Percentiles rank a stretch among this genome's conserved stretches.
These are phyloP conservation scores for Globisporangium perplexum DNA, from an alignment of 352 stramenopile genomes.

Conservation along the genomic window DNA sequence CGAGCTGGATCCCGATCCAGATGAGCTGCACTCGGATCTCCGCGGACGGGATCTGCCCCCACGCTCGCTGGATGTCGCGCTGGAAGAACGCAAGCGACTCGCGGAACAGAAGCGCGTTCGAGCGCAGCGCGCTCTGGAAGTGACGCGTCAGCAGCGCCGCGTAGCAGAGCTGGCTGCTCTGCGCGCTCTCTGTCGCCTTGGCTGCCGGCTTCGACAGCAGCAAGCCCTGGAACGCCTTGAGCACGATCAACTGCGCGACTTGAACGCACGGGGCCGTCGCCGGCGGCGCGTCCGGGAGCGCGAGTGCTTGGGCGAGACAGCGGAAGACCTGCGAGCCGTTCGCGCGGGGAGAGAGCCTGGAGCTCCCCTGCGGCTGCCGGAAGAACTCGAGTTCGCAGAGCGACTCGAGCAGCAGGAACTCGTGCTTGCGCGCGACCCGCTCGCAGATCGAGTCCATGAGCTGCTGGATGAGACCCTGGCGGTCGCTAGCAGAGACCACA, in stretches of 20 bases:
- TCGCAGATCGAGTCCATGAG: slow-evolving; percentile 34
- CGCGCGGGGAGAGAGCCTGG: slow-evolving; percentile 28
- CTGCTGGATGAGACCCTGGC: slow-evolving; percentile 32
- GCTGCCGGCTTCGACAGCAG: slow-evolving; percentile 28
- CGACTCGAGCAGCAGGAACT: slow-evolving; percentile 50
- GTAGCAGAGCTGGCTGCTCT: slow-evolving; percentile 31
- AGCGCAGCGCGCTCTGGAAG: slow-evolving; percentile 35
- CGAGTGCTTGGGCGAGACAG: slow-evolving; percentile 45
- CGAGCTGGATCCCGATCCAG: slow-evolving; percentile 44
- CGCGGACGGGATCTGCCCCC: slow-evolving; percentile 39
- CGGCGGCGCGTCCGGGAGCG: background rate
- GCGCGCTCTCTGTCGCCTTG: slow-evolving; percentile 8
- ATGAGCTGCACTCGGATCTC: slow-evolving; percentile 52
- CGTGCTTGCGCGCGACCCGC: slow-evolving; percentile 28
- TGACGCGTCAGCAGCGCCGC: slow-evolving; percentile 48
- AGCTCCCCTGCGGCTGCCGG: slow-evolving; percentile 21
- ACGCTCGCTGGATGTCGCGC: slow-evolving; percentile 39
- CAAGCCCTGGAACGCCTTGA: slow-evolving; percentile 52
- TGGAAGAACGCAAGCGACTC: slow-evolving; percentile 65
- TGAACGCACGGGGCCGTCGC: slow-evolving; percentile 17
- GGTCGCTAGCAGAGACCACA: slow-evolving; percentile 22
- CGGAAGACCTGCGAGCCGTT: slow-evolving; percentile 38
- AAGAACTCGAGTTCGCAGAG: slow-evolving; percentile 45
- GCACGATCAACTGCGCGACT: slow-evolving; percentile 52
- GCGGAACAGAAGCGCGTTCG: slow-evolving; percentile 28